phyloP scores from a whole-genome alignment of 2,329 filamentous ascomycete genomes.

The Seiridium cupressi region DNA sequence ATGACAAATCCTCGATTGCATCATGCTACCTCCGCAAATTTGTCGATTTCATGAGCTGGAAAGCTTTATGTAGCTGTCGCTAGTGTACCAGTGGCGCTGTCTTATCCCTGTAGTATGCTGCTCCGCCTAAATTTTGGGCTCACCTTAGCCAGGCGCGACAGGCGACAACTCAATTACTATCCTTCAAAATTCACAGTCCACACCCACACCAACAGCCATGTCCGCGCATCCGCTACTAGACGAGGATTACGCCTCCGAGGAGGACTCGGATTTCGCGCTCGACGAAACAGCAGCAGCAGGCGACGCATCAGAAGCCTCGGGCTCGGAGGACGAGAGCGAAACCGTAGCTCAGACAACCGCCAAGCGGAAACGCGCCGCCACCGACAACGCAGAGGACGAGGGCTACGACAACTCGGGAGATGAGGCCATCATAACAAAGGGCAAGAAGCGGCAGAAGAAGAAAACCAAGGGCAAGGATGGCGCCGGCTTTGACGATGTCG shows the following conservation, averaged over 20 bases:
- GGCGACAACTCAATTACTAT: too few species aligned
- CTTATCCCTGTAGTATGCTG: not conserved
- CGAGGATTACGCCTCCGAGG: slow-evolving; percentile 64
- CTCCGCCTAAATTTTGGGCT: not conserved
- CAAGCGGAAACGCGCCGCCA: slow-evolving; percentile 29
- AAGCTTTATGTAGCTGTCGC: too few species aligned
- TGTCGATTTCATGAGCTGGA: too few species aligned
- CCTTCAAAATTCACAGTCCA: not conserved
- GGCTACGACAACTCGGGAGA: slow-evolving; percentile 70
- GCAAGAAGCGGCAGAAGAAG: slow-evolving; percentile 51
- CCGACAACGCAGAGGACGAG: slow-evolving; percentile 33
- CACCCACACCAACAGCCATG: slow-evolving; percentile 30
- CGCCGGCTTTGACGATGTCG: slow-evolving; percentile 31
- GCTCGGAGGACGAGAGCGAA: slow-evolving; percentile 39
- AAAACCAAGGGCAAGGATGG: slow-evolving; percentile 38
- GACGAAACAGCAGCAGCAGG: slow-evolving; percentile 47
- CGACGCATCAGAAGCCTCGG: slow-evolving; percentile 48
- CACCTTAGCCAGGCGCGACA: not conserved
- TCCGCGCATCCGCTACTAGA: slow-evolving; percentile 37
- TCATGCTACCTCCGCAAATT: not conserved
- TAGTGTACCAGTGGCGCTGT: too few species aligned
- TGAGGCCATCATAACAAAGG: slow-evolving; percentile 65
- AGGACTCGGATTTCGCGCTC: slow-evolving; percentile 73
- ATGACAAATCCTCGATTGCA: not conserved
- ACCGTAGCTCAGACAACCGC: slow-evolving; percentile 16